Evolutionary conservation across 306 rosid species (phyloP).

Genomic region (Gillenia trifoliata): DNA sequence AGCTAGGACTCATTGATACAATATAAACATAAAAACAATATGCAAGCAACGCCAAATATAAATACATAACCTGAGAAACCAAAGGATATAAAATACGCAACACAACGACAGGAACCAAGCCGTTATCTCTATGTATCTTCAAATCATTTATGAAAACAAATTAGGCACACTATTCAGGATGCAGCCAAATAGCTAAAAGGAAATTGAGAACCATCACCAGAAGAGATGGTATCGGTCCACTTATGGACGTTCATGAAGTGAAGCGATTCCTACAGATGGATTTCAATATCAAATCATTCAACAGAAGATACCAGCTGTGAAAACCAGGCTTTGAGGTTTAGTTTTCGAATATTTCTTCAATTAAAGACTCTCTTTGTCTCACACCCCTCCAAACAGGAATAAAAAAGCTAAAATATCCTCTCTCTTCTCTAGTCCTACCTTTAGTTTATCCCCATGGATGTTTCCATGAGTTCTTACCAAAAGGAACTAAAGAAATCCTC

Average conservation of each 20-base stretch:
- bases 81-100: neutral
- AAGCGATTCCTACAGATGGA: neutral
- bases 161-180: neutral
- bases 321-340: neutral
- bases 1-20: conserved; percentile 5
- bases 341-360: neutral
- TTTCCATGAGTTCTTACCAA: neutral
- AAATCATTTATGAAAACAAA: neutral
- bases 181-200: neutral
- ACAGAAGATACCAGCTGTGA: neutral
- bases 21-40: neutral
- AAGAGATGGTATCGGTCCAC: neutral
- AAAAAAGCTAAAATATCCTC: neutral
- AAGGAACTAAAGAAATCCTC: neutral
- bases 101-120: neutral
- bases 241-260: neutral
- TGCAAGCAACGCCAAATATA: conserved; percentile 6
- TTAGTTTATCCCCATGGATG: neutral
- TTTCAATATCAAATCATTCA: neutral
- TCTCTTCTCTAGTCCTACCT: neutral
- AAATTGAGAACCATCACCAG: neutral
- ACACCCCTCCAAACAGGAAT: neutral
- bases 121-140: neutral
- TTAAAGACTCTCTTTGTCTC: neutral
- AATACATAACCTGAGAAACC: neutral